phyloP scores from a whole-genome alignment of 1,139 yeast genomes.

The Lodderomyces oxycetoniae region DNA sequence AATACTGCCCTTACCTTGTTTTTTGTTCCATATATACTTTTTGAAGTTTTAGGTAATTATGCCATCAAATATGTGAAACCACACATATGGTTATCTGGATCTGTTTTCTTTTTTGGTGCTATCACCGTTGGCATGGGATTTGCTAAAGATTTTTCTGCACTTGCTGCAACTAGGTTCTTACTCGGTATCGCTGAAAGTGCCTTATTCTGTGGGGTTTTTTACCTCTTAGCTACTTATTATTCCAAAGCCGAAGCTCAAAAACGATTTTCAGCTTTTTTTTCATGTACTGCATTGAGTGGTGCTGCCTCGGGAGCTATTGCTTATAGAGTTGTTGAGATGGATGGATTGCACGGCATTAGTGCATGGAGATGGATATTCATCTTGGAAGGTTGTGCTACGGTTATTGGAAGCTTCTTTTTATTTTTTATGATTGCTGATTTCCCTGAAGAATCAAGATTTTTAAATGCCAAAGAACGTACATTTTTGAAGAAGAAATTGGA shows the following conservation, averaged over 20 bases:
- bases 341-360: conserved; percentile 33
- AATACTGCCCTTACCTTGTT: conserved; percentile 62
- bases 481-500: conserved; percentile 54
- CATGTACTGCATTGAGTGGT: conserved; percentile 40
- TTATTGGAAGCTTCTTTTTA: conserved; percentile 32
- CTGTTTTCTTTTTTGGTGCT: conserved; percentile 59
- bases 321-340: conserved; percentile 35
- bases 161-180: conserved; percentile 57
- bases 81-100: conserved; percentile 55
- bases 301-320: conserved; percentile 44
- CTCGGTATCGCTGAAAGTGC: conserved; percentile 67
- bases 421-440: conserved; percentile 51
- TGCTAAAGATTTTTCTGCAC: conserved; percentile 52
- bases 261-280: conserved; percentile 63
- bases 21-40: conserved; percentile 65
- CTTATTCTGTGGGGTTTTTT: conserved; percentile 70
- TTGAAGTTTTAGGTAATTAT: conserved; percentile 66
- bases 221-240: conserved; percentile 54
- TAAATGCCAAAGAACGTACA: conserved; percentile 42
- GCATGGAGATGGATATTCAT: conserved; percentile 78
- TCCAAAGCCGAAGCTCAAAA: conserved; percentile 62
- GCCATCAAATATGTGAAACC: conserved; percentile 57
- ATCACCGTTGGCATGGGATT: conserved; percentile 65
- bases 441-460: conserved; percentile 51
- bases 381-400: conserved; percentile 56